Evolutionary conservation across 768 basidiomycete species (phyloP).

Genomic region (Cubamyces sp.): DNA sequence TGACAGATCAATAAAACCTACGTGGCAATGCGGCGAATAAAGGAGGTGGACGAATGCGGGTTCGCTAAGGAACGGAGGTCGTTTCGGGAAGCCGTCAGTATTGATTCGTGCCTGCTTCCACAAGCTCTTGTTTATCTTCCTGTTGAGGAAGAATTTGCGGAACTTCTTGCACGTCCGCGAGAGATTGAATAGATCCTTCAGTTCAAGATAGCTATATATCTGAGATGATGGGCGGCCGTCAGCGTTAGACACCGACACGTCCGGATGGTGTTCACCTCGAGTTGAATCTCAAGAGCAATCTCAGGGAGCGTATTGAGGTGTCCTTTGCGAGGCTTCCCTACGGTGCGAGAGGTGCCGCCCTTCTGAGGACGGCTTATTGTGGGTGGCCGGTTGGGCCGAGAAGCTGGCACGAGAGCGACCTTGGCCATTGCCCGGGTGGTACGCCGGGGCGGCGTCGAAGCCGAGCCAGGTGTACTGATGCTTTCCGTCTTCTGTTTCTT

Average conservation of each 20-base stretch:
- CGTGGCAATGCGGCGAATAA: slow-evolving; percentile 4
- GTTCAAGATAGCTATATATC: slow-evolving; percentile 10
- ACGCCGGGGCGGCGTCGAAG: too few relatives aligned
- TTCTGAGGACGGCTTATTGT: too few relatives aligned
- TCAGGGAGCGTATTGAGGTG: neutral
- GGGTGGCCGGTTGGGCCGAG: too few relatives aligned
- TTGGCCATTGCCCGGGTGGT: neutral
- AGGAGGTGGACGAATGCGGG: slow-evolving; percentile 8
- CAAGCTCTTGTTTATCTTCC: neutral
- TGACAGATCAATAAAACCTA: neutral
- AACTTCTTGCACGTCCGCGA: slow-evolving; percentile 14
- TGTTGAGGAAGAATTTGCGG: neutral
- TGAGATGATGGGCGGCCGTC: neutral
- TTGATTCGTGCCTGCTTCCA: slow-evolving; percentile 1
- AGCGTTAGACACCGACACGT: neutral
- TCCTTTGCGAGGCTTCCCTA: neutral
- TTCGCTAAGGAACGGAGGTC: slow-evolving; percentile 8
- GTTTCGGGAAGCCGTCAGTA: neutral
- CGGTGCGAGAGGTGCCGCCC: too few relatives aligned
- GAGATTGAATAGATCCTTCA: slow-evolving; percentile 5
- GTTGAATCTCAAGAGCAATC: neutral
- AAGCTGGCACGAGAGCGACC: neutral
- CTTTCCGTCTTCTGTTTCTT: neutral
- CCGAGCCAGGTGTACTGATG: neutral
- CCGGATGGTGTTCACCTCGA: neutral